phyloP scores from a whole-genome alignment of 192 early-diverging fungal species.

The Entophlyctis luteolus region DNA sequence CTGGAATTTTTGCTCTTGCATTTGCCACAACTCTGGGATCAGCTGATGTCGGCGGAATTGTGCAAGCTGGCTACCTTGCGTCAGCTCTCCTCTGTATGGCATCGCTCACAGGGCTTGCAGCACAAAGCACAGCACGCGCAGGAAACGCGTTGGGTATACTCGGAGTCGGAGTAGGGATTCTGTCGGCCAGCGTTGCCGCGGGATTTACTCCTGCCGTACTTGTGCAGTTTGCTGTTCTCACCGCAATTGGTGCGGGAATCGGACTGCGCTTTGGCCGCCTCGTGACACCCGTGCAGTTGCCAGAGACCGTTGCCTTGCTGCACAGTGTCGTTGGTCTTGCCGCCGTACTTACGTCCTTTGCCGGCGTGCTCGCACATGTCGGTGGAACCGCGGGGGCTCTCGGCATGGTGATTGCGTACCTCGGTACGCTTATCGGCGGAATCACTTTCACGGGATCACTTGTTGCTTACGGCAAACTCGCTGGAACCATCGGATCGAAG shows the following conservation, averaged over 20 bases:
- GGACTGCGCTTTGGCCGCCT: slow-evolving; percentile 24
- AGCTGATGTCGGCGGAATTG: slow-evolving; percentile 22
- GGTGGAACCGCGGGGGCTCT: slow-evolving; percentile 12
- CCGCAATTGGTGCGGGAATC: slow-evolving; percentile 26
- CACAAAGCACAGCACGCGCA: slow-evolving; percentile 30
- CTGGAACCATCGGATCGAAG: slow-evolving; percentile 24
- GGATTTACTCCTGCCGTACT: slow-evolving; percentile 28
- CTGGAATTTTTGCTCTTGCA: slow-evolving; percentile 27
- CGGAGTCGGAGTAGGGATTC: slow-evolving; percentile 28
- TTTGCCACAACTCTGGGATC: slow-evolving; percentile 19
- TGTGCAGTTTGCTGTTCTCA: slow-evolving; percentile 30
- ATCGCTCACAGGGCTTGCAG: slow-evolving; percentile 22
- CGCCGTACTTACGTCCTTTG: slow-evolving; percentile 31
- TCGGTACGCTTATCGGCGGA: slow-evolving; percentile 34
- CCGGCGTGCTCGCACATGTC: slow-evolving; percentile 26
- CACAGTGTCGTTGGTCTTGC: slow-evolving; percentile 36
- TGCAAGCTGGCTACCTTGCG: slow-evolving; percentile 37
- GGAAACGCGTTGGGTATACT: slow-evolving; percentile 34
- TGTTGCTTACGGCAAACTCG: slow-evolving; percentile 34
- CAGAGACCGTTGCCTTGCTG: slow-evolving; percentile 33
- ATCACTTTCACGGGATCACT: slow-evolving; percentile 34
- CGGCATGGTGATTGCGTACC: slow-evolving; percentile 27
- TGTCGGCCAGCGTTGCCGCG: slow-evolving; percentile 17
- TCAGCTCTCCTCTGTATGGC: slow-evolving; percentile 36
- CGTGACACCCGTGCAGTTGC: slow-evolving; percentile 35